Evolutionary conservation across 2,329 filamentous ascomycete species (phyloP).

Genomic region (Volutella citrinella): DNA sequence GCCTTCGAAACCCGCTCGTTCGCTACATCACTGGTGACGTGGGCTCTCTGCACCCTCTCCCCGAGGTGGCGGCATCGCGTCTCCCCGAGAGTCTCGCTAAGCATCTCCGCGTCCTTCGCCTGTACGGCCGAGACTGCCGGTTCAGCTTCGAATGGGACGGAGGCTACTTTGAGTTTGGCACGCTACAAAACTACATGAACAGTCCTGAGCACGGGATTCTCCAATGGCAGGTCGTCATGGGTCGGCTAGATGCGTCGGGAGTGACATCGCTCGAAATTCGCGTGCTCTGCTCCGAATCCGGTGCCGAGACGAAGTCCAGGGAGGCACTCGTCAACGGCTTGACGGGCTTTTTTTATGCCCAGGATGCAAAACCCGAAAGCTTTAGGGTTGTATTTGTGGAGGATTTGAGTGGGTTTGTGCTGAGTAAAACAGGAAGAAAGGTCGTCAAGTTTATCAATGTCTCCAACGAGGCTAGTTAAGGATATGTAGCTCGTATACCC

Average conservation of each 20-base stretch:
- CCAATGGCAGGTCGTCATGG: conserved; percentile 42
- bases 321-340: conserved; percentile 16
- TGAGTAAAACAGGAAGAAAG: conserved; percentile 23
- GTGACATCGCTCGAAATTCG: conserved; percentile 24
- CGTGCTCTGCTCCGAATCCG: conserved; percentile 20
- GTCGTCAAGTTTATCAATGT: conserved; percentile 28
- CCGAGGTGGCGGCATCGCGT: conserved; percentile 9
- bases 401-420: conserved; percentile 29
- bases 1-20: conserved; percentile 40
- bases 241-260: conserved; percentile 21
- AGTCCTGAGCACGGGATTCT: conserved; percentile 28
- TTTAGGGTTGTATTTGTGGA: conserved; percentile 30
- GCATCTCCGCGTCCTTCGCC: conserved; percentile 32
- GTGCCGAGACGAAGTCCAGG: conserved; percentile 3
- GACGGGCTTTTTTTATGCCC: conserved; percentile 20
- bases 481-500: no score
- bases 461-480: no score
- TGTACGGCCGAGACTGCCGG: conserved; percentile 38
- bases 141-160: conserved; percentile 43
- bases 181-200: conserved; percentile 22
- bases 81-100: conserved; percentile 20
- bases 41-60: conserved; percentile 36
- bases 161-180: conserved; percentile 35
- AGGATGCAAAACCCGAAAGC: conserved; percentile 28
- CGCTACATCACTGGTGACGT: conserved; percentile 43